These are phyloP conservation scores for Suhomyces bolitotheri DNA, from an alignment of 1,139 yeast species.

Conservation along the genomic window DNA sequence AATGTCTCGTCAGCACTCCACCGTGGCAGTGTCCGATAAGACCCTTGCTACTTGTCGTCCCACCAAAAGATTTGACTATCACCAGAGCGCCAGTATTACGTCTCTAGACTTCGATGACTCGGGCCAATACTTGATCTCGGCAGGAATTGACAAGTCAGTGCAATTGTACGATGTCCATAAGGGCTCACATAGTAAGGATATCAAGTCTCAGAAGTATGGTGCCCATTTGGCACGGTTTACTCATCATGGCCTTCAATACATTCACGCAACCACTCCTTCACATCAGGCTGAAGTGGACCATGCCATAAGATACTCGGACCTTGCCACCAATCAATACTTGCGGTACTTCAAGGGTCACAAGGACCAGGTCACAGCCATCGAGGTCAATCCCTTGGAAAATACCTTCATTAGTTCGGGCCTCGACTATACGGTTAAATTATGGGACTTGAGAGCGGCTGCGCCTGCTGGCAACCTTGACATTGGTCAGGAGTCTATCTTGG, in stretches of 20 bases:
- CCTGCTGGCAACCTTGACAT: slow-evolving; percentile 64
- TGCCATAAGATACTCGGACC: slow-evolving; percentile 70
- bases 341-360: slow-evolving; percentile 89
- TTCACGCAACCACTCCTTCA: slow-evolving; percentile 75
- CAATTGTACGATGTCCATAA: slow-evolving; percentile 77
- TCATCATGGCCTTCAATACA: slow-evolving; percentile 69
- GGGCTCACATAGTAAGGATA: slow-evolving; percentile 65
- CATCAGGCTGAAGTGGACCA: slow-evolving; percentile 49
- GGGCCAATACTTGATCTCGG: slow-evolving; percentile 75
- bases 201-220: slow-evolving; percentile 88
- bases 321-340: slow-evolving; percentile 75
- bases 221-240: slow-evolving; percentile 85
- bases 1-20: slow-evolving; percentile 12
- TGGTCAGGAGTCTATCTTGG: slow-evolving; percentile 54
- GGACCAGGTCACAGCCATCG: slow-evolving; percentile 67
- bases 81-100: slow-evolving; percentile 62
- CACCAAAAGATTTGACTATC: slow-evolving; percentile 58
- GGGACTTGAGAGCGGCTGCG: slow-evolving; percentile 75
- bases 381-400: slow-evolving; percentile 74
- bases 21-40: slow-evolving; percentile 36
- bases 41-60: slow-evolving; percentile 53
- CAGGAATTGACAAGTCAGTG: slow-evolving; percentile 81
- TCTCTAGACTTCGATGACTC: slow-evolving; percentile 84
- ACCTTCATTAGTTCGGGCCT: slow-evolving; percentile 65
- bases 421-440: slow-evolving; percentile 79